Evolutionary conservation across 1,284 basidiomycete species (phyloP), one percentile per base, ranked within the genome.

Genomic region (Mycosarcoma maydis): DNA sequence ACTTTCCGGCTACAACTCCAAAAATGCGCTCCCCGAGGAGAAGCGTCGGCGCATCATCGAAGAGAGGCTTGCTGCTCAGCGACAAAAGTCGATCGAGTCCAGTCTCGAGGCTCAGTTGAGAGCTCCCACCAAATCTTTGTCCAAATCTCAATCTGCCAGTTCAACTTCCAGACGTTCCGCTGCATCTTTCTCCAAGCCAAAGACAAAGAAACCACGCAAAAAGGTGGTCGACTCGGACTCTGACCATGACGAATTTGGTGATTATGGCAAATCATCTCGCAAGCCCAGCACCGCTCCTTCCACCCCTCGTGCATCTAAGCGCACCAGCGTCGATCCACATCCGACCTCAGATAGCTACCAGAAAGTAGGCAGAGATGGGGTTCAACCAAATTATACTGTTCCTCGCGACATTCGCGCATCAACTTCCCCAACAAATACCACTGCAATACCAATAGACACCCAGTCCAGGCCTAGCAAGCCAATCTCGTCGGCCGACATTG

Each of bases 11-110:
- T 57, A 52, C 47, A 50, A 57, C 27, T 45, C 68, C 34, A 64
- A 62, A 33, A 74, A 74, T 48, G 68, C 68, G 0, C 38, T 74
- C 3, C 64, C 72, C 20, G 68, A 74, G 29, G 62, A 74, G 24
- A 70, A 67, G 41, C 53, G 72, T 17, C 50, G 62, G 6, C 64
- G 64, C 16, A 74, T 74, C 52, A 66, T 67, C 33, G 60, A 74
- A 32, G 72, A 74, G 42, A 48, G 65, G 16, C 43, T 61, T 19
- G 65, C 66, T 4, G 47, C 65, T 13, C 53, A 61, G 22, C 46
- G 46, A 19, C 65, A 73, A 52, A 65, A 73, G 53, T 61, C 60
- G 6, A 65, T 67, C 44, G 52, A 67, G 34, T 38, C 59, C 14
- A 54, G 58, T 36, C 49, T 67, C 3, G 64, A 72, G 42, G 53